These are phyloP conservation scores for Warburgia ugandensis DNA, from an alignment of 164 flowering plant species.

Conservation along the genomic window DNA sequence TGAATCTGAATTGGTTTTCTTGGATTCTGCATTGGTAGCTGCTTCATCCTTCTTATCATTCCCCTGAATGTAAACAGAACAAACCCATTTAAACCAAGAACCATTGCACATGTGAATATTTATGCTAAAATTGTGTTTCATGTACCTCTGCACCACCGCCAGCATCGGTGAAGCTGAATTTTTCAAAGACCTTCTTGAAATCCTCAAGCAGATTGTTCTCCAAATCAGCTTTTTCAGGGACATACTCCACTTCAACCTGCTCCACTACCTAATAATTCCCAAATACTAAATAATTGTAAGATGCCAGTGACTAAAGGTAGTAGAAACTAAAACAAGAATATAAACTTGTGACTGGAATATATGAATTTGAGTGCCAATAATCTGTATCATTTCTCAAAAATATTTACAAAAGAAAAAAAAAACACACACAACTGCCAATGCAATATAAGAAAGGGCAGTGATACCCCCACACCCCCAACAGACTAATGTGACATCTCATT, in stretches of 20 bases:
- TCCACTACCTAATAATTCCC: constrained; percentile 29
- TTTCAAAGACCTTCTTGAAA: constrained; percentile 73
- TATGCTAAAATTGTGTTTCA: background rate
- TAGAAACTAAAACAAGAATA: background rate
- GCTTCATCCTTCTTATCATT: constrained; percentile 64
- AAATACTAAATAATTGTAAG: background rate
- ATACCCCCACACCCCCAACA: background rate
- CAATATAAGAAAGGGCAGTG: background rate
- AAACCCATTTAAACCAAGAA: background rate
- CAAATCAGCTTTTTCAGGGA: constrained; percentile 77
- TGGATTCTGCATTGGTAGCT: constrained; percentile 35
- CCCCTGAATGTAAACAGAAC: constrained; percentile 29
- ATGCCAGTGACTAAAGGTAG: background rate
- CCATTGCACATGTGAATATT: background rate
- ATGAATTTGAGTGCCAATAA: background rate
- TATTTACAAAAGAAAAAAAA: background rate
- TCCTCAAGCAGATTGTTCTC: constrained; percentile 64
- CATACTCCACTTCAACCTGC: constrained; percentile 73
- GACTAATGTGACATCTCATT: too few relatives aligned
- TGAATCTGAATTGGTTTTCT: constrained; percentile 59
- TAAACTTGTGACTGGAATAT: background rate
- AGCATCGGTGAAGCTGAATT: constrained; percentile 45
- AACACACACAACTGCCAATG: background rate
- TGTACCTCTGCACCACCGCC: constrained; percentile 26
- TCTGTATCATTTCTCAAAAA: background rate